Percentiles rank a stretch among this genome's conserved stretches.
phyloP scores from a whole-genome alignment of 495 filamentous ascomycete genomes.

The Alectoria sarmentosa region DNA sequence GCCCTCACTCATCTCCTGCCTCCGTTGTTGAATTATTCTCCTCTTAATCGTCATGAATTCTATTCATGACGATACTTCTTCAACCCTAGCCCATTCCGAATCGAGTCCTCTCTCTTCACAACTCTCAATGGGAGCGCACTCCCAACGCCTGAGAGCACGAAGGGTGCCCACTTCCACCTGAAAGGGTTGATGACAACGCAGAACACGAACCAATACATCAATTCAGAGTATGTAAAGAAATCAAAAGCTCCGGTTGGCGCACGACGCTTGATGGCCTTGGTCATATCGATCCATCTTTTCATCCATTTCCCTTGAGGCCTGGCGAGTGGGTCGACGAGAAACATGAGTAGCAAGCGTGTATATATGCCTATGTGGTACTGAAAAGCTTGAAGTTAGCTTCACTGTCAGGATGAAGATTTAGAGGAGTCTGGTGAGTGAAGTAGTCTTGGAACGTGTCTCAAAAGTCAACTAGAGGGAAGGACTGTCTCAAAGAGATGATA shows the following conservation, averaged over 20 bases:
- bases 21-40: neutral
- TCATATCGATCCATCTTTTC: slow-evolving; percentile 84
- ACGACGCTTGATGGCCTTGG: slow-evolving; percentile 58
- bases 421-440: neutral
- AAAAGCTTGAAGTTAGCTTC: slow-evolving; percentile 30
- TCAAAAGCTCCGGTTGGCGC: slow-evolving; percentile 70
- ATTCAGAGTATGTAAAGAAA: slow-evolving; percentile 81
- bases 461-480: neutral
- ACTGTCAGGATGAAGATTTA: neutral
- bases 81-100: slow-evolving; percentile 41
- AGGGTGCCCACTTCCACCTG: slow-evolving; percentile 65
- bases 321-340: slow-evolving; percentile 70
- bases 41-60: neutral
- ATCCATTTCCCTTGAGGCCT: slow-evolving; percentile 65
- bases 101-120: slow-evolving; percentile 54
- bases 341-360: slow-evolving; percentile 78
- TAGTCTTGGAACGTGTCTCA: neutral
- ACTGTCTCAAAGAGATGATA: neutral
- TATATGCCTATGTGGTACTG: slow-evolving; percentile 90
- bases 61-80: slow-evolving; percentile 26
- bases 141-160: slow-evolving; percentile 73
- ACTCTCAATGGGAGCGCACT: slow-evolving; percentile 56
- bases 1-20: neutral
- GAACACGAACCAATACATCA: slow-evolving; percentile 81
- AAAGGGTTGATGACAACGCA: slow-evolving; percentile 75